Base-by-base conservation (phyloP, 495 filamentous ascomycete genomes). In the Penicillium chermesinum region DNA sequence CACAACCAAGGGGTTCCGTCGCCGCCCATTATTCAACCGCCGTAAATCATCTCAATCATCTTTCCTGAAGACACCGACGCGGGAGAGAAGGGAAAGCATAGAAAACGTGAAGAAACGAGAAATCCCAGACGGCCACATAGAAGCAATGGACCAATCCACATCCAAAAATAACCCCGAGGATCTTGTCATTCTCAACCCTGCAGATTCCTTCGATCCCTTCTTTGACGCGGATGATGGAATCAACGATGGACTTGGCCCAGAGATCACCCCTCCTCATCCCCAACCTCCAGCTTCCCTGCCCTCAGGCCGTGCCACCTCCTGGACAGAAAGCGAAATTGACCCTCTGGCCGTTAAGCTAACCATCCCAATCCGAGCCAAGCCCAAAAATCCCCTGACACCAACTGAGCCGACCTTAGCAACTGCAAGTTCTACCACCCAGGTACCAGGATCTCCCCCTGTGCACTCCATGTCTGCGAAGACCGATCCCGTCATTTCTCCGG, bases 41-140 rank as follows among this genome's bases (percentile, higher is more conserved):
- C 67, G 68, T 52, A 74, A 71, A 46, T 74, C 72, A 10, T 71
- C 70, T 12, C 72, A 70, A 41, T 16, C 53, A 8, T 46, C 63
- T 44, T 18, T 61, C 52, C 14, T 50, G 6, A 52, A 45, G 25
- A 7, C 48, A 5, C 1, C 34, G 21, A 7, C 22, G 16, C 21
- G 50, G 12, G 27, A 9, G 7, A 38, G 17, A 45, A 37, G 16
- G 2, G 35, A 35, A 2, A 19, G 5, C 4, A 7, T n/a, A 7
- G 34, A 38, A 30, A 30, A 10, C 10, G 5, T 10, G 25, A 30
- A 10, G 5, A 30, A 30, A 30, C 25, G 10, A 30, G 25, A 30
- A 10, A 4, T 5, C 25, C 25, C 25, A 30, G 25, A 30, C 5
- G 10, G 10, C 25, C 13, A 37, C n/a, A n/a, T n/a, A n/a, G n/a